Conservation (phyloP, 2,329 filamentous ascomycete species). For the Sarocladium brachiariae region DNA sequence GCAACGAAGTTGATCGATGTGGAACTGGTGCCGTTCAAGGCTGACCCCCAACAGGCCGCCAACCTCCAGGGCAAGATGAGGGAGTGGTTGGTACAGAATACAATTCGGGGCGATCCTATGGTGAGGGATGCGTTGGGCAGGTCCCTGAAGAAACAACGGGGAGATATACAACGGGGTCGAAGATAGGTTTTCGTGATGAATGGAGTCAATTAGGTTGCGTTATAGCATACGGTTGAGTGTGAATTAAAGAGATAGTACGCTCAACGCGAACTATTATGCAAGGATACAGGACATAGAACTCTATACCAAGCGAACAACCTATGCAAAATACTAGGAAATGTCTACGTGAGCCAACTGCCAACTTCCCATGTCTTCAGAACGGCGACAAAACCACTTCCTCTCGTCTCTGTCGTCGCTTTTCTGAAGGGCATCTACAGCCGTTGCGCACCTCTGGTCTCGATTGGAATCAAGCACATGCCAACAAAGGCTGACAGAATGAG, state of each 20-base stretch:
- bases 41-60: conserved; percentile 57
- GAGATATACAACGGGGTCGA: no score
- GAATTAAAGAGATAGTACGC: no score
- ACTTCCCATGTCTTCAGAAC: no score
- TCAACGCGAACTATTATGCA: no score
- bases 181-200: background rate
- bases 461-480: conserved; percentile 53
- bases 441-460: conserved; percentile 55
- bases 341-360: no score
- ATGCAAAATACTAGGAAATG: no score
- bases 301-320: background rate
- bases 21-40: conserved; percentile 74
- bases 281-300: background rate
- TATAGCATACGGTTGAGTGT: no score
- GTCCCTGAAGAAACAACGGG: conserved; percentile 55
- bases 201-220: background rate
- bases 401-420: no score
- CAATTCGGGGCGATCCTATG: conserved; percentile 69
- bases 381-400: no score
- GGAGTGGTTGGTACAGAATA: conserved; percentile 85
- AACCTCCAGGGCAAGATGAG: conserved; percentile 62
- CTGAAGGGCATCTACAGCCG: conserved; percentile 37
- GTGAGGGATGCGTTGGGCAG: conserved; percentile 72
- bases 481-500: conserved; percentile 54
- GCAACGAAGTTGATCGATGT: conserved; percentile 63